Evolutionary conservation across 495 filamentous ascomycete species (phyloP).

Genomic region (Bryoglossum gracile): DNA sequence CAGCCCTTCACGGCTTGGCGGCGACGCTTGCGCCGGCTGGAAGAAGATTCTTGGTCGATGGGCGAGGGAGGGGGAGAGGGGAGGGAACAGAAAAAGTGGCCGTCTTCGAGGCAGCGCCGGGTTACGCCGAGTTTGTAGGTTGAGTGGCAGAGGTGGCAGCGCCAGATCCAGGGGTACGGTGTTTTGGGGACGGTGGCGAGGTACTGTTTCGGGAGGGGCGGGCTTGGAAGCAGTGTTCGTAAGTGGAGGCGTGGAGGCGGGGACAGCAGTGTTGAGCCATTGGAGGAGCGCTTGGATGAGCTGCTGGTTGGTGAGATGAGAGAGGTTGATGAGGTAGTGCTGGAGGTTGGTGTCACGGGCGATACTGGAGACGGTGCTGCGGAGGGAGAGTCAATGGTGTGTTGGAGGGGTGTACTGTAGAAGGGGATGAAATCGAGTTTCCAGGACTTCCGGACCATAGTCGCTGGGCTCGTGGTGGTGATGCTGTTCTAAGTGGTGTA

Average conservation of each 20-base stretch:
- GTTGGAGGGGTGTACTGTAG: neutral
- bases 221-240: conserved; percentile 24
- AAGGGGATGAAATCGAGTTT: neutral
- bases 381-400: neutral
- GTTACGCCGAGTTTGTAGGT: conserved; percentile 36
- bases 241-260: conserved; percentile 28
- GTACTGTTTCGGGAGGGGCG: conserved; percentile 14
- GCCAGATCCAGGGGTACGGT: conserved; percentile 38
- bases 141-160: conserved; percentile 34
- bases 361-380: neutral
- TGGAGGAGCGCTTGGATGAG: neutral
- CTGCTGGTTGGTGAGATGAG: neutral
- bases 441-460: neutral
- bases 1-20: conserved; percentile 18
- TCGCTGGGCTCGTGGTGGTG: neutral
- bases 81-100: conserved; percentile 33
- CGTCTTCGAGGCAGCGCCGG: conserved; percentile 38
- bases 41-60: neutral
- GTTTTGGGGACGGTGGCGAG: conserved; percentile 20
- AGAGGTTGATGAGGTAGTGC: neutral
- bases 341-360: neutral
- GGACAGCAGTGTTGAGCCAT: conserved; percentile 3
- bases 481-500: neutral
- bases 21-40: neutral
- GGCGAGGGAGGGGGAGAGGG: conserved; percentile 3